Evolutionary conservation across 108 stramenopile species (phyloP), one percentile per base, ranked within the genome.

Genomic region (Ochromonas danica): DNA sequence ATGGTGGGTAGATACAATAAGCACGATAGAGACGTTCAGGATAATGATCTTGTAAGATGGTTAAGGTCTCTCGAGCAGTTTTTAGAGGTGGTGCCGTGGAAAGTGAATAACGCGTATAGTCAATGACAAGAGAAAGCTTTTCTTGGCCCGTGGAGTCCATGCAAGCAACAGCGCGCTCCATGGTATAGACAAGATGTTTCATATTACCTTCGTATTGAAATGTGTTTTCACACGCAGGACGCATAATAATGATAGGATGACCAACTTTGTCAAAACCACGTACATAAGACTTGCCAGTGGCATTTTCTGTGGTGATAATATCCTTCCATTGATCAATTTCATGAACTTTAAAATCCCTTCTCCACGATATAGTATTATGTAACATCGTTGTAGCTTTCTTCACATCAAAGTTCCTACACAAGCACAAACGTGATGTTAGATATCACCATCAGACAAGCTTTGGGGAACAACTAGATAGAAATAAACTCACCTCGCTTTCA

Each of bases 41-140:
- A 86, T 94, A 96, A 85, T 94, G 94, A 40, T 87, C 81, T 80
- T 95, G 96, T 35, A 96, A 77, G 39, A 96, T 95, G 79, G 87
- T 77, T 62, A 96, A 62, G 1, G 93, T 94, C 35, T 88, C 83
- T 60, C 84, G 89, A 42, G 79, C 85, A 17, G 93, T 92, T 43
- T 86, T 87, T 82, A 94, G 77, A 33, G 94, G 91, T 0, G 94
- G 92, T 0, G 94, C 85, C 83, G 94, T 88, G 3, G 81, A 36
- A 27, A 96, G 39, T 67, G 65, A 79, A 62, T 91, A 95, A 30
- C 90, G 90, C 43, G 87, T 86, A 77, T 93, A 96, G 42, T 95
- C 94, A 81, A 96, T 94, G 28, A 95, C 83, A 17, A 96, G 83
- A 81, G 86, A 90, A 22, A 94, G 84, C 81, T 94, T 95, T 62